phyloP scores from a whole-genome alignment of 2,329 filamentous ascomycete species.

The Clarireedia homoeocarpa region DNA sequence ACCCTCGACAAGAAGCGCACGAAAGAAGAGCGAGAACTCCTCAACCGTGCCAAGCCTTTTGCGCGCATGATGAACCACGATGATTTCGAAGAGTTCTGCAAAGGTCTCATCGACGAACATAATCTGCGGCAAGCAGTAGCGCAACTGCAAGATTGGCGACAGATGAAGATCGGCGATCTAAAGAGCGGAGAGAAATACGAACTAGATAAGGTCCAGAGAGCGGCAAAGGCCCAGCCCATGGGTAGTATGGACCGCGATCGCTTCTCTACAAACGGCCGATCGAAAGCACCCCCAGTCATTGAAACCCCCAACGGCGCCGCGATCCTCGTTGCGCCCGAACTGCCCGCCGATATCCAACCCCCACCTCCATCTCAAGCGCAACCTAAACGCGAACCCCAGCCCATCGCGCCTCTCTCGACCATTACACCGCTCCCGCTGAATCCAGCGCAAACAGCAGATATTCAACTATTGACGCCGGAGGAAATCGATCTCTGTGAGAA shows the following conservation, averaged over 20 bases:
- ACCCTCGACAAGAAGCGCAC: conserved; percentile 89
- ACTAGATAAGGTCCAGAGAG: conserved; percentile 70
- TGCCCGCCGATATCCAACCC: conserved; percentile 44
- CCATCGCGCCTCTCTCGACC: conserved; percentile 40
- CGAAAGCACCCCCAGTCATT: conserved; percentile 50
- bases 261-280: conserved; percentile 63
- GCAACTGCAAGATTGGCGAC: conserved; percentile 91
- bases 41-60: conserved; percentile 93
- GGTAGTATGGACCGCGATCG: conserved; percentile 77
- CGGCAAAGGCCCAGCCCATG: conserved; percentile 62
- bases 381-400: conserved; percentile 39
- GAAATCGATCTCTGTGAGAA: conserved; percentile 82
- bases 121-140: conserved; percentile 83
- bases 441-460: conserved; percentile 59
- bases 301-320: conserved; percentile 71
- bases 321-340: conserved; percentile 68
- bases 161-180: conserved; percentile 74
- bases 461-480: conserved; percentile 77
- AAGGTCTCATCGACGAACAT: conserved; percentile 82
- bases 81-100: conserved; percentile 80
- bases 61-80: conserved; percentile 92
- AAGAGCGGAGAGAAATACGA: conserved; percentile 89
- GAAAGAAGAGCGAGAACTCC: conserved; percentile 85
- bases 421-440: conserved; percentile 36
- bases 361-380: conserved; percentile 17